Conservation (phyloP, 345 rosid genomes). For the Eucalyptus pauciflora region DNA sequence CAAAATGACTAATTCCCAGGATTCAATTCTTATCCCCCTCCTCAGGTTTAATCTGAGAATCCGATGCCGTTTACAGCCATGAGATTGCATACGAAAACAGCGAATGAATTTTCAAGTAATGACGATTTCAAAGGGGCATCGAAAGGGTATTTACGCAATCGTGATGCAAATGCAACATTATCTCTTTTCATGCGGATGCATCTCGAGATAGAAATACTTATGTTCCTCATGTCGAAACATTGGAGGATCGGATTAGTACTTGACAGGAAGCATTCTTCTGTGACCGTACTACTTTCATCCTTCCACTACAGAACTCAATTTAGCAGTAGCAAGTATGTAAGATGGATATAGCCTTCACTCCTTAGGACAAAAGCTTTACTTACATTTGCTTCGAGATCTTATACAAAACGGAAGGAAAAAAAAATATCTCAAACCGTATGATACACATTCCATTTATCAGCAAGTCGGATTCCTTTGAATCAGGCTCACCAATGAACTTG, state of each 20-base stretch:
- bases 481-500: background rate
- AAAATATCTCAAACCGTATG: background rate
- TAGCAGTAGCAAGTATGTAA: background rate
- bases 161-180: fast-evolving
- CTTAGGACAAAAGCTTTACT: background rate
- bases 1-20: background rate
- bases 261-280: background rate
- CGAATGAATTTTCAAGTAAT: background rate
- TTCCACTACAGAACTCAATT: background rate
- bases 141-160: background rate
- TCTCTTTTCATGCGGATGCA: background rate
- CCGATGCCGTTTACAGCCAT: background rate
- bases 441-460: background rate
- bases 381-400: background rate
- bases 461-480: background rate
- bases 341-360: background rate
- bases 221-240: background rate
- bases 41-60: background rate
- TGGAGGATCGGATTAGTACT: background rate
- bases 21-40: background rate
- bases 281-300: background rate
- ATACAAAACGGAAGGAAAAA: no score
- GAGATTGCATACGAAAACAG: background rate
- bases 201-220: background rate
- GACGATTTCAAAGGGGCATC: background rate